Evolutionary conservation across 2,329 filamentous ascomycete genomes (phyloP).

Genomic region (Cercospora nicotianae): DNA sequence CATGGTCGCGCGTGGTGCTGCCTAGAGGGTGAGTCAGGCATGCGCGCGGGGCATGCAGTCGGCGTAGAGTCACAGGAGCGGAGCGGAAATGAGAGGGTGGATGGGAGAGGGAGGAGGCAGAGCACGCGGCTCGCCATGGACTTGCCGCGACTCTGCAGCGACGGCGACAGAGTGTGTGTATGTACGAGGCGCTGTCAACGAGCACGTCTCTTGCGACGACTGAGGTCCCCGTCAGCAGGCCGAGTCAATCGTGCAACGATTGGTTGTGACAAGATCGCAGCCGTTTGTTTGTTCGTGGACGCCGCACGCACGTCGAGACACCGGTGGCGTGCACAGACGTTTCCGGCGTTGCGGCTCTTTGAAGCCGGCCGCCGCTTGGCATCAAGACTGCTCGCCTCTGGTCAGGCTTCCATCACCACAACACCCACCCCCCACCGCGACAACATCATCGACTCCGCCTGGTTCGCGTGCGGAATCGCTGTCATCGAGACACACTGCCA

Average conservation of each 20-base stretch:
- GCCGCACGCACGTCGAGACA: background rate
- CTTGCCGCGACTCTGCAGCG: constrained; percentile 1
- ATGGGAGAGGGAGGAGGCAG: background rate
- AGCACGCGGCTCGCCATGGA: background rate
- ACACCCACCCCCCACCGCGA: constrained; percentile 25
- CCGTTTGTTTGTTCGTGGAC: background rate
- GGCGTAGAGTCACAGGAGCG: background rate
- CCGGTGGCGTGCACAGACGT: background rate
- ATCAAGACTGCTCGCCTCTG: constrained; percentile 2
- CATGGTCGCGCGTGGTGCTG: constrained; percentile 48
- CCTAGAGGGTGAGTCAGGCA: constrained; percentile 17
- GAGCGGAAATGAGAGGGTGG: background rate
- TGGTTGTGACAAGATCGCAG: background rate
- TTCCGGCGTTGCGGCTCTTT: constrained; percentile 4
- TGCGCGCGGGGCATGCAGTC: background rate
- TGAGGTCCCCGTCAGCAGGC: background rate
- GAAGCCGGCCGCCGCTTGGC: background rate
- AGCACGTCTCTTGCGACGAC: background rate
- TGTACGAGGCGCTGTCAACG: background rate
- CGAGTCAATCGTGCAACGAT: constrained; percentile 8
- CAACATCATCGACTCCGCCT: constrained; percentile 32
- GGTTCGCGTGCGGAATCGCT: constrained; percentile 35
- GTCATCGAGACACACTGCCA: constrained; percentile 2
- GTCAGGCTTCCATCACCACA: constrained; percentile 8
- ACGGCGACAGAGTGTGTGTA: background rate